These are phyloP conservation scores for Saturnispora saitoi DNA, from an alignment of 805 yeast genomes.

Conservation along the genomic window DNA sequence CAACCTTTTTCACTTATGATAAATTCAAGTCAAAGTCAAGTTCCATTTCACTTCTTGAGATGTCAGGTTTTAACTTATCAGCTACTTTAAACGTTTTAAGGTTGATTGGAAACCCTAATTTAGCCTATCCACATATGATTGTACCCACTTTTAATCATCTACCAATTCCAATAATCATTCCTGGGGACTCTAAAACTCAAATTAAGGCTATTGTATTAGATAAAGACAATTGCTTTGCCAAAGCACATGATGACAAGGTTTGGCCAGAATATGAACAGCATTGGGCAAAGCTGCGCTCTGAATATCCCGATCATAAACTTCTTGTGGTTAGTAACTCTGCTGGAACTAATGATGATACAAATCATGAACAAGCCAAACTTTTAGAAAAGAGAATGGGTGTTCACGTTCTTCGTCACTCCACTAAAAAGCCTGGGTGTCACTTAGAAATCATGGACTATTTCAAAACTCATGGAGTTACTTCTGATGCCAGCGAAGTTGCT, in stretches of 20 bases:
- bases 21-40: background rate
- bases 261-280: conserved; percentile 60
- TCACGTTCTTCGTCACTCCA: conserved; percentile 57
- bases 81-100: conserved; percentile 65
- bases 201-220: conserved; percentile 81
- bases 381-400: conserved; percentile 63
- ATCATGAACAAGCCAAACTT: conserved; percentile 47
- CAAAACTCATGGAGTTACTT: conserved; percentile 35
- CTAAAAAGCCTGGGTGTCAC: conserved; percentile 78
- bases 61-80: conserved; percentile 45
- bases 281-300: conserved; percentile 47
- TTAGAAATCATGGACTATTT: conserved; percentile 59
- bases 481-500: conserved; percentile 55
- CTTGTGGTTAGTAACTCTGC: conserved; percentile 89
- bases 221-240: conserved; percentile 92
- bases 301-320: conserved; percentile 55
- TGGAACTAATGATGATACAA: conserved; percentile 71
- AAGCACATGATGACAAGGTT: conserved; percentile 67
- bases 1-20: background rate
- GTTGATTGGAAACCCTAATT: conserved; percentile 51
- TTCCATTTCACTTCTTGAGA: background rate
- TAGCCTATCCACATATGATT: conserved; percentile 63
- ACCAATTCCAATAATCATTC: conserved; percentile 20
- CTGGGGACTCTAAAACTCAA: conserved; percentile 12
- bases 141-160: conserved; percentile 37